phyloP scores from a whole-genome alignment of 805 yeast species.

The Yarrowia sp. region DNA sequence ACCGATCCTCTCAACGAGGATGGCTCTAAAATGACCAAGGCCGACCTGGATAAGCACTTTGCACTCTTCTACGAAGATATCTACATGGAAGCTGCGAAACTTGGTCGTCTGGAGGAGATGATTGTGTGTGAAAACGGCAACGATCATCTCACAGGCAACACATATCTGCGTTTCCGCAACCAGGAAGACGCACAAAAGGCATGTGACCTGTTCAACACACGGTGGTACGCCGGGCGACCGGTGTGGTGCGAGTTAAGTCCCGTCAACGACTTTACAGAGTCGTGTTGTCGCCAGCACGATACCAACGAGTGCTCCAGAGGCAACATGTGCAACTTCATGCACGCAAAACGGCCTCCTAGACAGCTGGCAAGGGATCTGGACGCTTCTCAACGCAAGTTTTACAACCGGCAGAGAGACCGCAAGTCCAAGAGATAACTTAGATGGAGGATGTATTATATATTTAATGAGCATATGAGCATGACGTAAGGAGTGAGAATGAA shows the following conservation, averaged over 20 bases:
- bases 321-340: conserved; percentile 86
- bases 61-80: conserved; percentile 75
- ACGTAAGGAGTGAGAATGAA: too few relatives aligned
- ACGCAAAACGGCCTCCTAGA: conserved; percentile 64
- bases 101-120: conserved; percentile 64
- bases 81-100: conserved; percentile 62
- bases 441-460: not conserved
- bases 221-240: conserved; percentile 85
- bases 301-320: conserved; percentile 73
- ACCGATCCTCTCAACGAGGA: conserved; percentile 41
- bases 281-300: conserved; percentile 78
- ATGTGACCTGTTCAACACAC: conserved; percentile 65
- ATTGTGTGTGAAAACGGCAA: conserved; percentile 84
- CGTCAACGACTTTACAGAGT: conserved; percentile 70
- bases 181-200: conserved; percentile 68
- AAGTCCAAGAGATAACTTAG: conserved; percentile 18
- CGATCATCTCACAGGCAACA: conserved; percentile 81
- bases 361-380: conserved; percentile 55
- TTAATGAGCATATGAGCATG: conserved; percentile 7
- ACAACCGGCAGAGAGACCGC: conserved; percentile 12
- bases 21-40: conserved; percentile 46
- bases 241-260: conserved; percentile 82
- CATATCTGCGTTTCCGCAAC: conserved; percentile 67
- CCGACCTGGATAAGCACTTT: conserved; percentile 57
- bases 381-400: conserved; percentile 50